Percentiles rank a stretch among this genome's conserved stretches.
Conservation (phyloP, 164 flowering plant species). For the Cinnamomum chago region DNA sequence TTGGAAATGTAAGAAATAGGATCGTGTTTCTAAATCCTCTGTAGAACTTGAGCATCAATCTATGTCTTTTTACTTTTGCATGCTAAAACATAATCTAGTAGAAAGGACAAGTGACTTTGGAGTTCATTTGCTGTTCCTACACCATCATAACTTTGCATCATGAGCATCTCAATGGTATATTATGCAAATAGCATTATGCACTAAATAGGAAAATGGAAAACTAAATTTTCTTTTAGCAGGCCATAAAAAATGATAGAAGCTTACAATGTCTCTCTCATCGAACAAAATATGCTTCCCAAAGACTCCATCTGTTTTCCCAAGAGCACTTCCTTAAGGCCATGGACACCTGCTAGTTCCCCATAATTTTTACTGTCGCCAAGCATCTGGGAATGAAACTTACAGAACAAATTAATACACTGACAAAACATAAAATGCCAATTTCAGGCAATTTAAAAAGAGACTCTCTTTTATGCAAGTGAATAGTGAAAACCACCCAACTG, state of each 20-base stretch:
- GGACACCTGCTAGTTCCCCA: conserved; percentile 40
- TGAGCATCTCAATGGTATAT: no score
- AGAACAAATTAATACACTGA: not conserved
- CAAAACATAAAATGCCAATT: not conserved
- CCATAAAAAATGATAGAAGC: conserved; percentile 6
- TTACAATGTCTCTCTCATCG: conserved; percentile 64
- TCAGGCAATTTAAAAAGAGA: not conserved
- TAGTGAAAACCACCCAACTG: not conserved
- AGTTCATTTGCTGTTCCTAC: no score
- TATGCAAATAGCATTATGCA: no score
- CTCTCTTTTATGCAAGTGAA: not conserved
- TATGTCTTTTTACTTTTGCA: no score
- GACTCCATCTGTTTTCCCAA: conserved; percentile 63
- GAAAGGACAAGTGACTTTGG: no score
- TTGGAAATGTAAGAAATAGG: no score
- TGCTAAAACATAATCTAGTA: no score
- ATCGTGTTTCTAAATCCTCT: no score
- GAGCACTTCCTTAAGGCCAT: conserved; percentile 46
- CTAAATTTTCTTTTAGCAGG: not conserved
- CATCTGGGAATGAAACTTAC: conserved; percentile 30
- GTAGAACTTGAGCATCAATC: no score
- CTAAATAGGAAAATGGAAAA: not conserved
- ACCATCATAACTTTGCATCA: no score
- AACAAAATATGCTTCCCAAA: conserved; percentile 43
- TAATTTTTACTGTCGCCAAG: conserved; percentile 47